Percentiles rank a stretch among this genome's conserved stretches.
Conservation (phyloP, 2,329 filamentous ascomycete species). For the Calonectria leucothoes region DNA sequence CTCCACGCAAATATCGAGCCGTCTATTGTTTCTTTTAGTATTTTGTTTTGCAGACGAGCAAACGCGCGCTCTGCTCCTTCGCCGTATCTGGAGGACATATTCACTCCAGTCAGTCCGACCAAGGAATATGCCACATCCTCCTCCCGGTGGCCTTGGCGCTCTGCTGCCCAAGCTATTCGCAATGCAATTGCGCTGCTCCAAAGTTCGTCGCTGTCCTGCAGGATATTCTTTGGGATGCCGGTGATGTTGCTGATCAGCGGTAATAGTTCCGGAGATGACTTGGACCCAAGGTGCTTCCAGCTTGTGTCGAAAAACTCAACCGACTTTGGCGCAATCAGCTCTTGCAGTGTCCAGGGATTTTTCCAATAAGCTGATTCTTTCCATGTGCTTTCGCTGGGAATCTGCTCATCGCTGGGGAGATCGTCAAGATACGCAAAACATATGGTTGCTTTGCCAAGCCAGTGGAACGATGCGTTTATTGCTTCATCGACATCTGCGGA, state of each 20-base stretch:
- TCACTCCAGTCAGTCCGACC: neutral
- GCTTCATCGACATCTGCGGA: neutral
- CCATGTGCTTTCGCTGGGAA: neutral
- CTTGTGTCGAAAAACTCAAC: neutral
- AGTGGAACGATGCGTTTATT: neutral
- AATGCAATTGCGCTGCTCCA: neutral
- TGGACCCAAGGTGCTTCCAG: neutral
- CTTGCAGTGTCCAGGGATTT: neutral
- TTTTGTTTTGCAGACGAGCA: neutral
- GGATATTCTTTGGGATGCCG: neutral
- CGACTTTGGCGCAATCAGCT: neutral
- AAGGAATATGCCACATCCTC: neutral
- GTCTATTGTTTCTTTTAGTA: neutral
- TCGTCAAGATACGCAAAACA: neutral
- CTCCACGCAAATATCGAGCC: constrained; percentile 4
- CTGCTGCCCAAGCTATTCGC: neutral
- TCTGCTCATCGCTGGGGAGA: neutral
- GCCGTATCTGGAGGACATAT: neutral
- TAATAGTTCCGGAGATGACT: neutral
- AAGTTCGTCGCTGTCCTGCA: neutral
- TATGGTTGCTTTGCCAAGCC: neutral
- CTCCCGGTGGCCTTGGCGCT: neutral
- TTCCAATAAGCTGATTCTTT: neutral
- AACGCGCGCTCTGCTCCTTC: neutral
- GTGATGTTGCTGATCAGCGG: neutral